Evolutionary conservation across 306 rosid species (phyloP), one percentile per base, ranked within the genome.

Genomic region (Cicer bijugum): DNA sequence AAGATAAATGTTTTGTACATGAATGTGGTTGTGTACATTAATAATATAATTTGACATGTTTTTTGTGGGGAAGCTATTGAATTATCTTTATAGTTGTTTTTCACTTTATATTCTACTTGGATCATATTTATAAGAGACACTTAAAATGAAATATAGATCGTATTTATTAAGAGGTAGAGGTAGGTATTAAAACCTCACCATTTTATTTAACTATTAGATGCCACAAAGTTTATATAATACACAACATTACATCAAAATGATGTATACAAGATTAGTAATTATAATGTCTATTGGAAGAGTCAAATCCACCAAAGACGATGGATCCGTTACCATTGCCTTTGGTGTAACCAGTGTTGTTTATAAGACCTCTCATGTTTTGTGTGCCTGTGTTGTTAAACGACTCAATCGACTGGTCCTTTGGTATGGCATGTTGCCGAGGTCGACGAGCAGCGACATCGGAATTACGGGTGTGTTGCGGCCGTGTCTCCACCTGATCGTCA

Each of bases 271-370:
- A 52, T 38, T 23, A 52, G 15, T 60, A 19, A 10, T 51, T 11
- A n/a, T 14, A 12, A 6, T 16, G 47, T 28, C n/a, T 45, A 5
- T 6, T 19, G 1, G 82, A 51, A 11, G 80, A 76, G 58, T 83
- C 76, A 59, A 83, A 80, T 38, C 70, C 67, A 70, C 84, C 87
- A 51, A 76, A 76, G 14, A 83, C 10, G 50, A 83, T 58, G 71
- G 87, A 72, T 16, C 84, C 87, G 15, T 83, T 83, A 55, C 84
- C 84, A 47, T 83, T 80, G 38, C 87, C 87, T 12, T 47, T 60
- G 69, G 80, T 72, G 40, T 66, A 46, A 46, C 87, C 87, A 72
- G 82, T 38, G 81, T 83, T 83, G 76, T 80, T 83, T 59, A 75
- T 83, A 11, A 83, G 87, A 20, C 84, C 87, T 5, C 3, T 72